Conservation (phyloP, 257 asterid genomes). For the Solanum corneliomulleri region DNA sequence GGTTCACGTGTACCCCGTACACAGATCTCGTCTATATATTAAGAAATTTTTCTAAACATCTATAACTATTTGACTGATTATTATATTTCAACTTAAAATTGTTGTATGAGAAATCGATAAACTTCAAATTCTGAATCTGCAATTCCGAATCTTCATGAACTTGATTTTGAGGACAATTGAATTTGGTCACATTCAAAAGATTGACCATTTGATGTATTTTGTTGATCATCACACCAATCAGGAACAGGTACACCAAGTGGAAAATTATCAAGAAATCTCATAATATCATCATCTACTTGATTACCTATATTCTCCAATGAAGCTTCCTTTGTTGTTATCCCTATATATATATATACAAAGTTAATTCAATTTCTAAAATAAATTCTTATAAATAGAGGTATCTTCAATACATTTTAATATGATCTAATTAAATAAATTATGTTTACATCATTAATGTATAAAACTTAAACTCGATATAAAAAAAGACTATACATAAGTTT, state of each 20-base stretch:
- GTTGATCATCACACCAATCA: conserved; percentile 26
- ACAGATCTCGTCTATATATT: background rate
- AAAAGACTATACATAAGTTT: background rate
- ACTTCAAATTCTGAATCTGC: background rate
- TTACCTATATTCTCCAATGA: conserved; percentile 6
- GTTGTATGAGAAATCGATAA: background rate
- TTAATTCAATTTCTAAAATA: background rate
- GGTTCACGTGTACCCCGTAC: background rate
- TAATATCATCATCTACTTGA: conserved; percentile 39
- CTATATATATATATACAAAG: background rate
- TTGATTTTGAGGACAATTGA: conserved; percentile 17
- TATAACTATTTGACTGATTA: background rate
- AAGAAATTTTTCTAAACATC: background rate
- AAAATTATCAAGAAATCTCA: conserved; percentile 44
- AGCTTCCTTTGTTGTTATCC: background rate
- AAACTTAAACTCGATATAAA: background rate
- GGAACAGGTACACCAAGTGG: conserved; percentile 49
- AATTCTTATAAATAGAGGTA: background rate
- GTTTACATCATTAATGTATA: background rate
- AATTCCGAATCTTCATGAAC: background rate
- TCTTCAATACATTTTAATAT: background rate
- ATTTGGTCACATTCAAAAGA: conserved; percentile 10
- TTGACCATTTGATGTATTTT: background rate
- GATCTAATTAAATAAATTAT: background rate
- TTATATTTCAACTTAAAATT: background rate